Base-by-base conservation (phyloP, 2,329 filamentous ascomycete genomes). In the Curvularia sp. region DNA sequence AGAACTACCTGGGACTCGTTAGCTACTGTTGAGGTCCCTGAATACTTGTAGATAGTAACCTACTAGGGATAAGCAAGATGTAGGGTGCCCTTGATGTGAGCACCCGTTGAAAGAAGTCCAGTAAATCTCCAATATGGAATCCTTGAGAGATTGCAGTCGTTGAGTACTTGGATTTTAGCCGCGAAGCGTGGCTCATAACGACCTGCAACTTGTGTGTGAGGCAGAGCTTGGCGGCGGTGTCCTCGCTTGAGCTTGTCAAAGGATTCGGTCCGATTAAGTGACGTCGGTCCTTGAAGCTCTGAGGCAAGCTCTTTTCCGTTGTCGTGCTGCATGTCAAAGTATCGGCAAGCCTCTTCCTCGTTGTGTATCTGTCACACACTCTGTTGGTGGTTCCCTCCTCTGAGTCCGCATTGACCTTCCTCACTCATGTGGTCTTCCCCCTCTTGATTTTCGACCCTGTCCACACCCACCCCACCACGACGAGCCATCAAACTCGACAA, bases 191-290 rank as follows among this genome's bases (percentile, higher is more conserved):
- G 43, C 33, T 39, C 41, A 26, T 39, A 18, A 31, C 49, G 15
- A 12, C 24, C 10, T 47, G 1, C 30, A 33, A 35, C 35, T 30
- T 20, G 7, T 30, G 28, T 7, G 7, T 30, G 12, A 22, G 35
- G 5, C 42, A 13, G 18, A 24, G 31, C 31, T 51, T 41, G 46
- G 52, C 46, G 47, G 24, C 18, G 31, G 33, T 44, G 42, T 49
- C 33, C 9, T 58, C 55, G 55, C 39, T 44, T 49, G n/a, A 3
- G 43, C 8, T 2, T 35, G 35, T 3, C 50, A 30, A 55, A 55
- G 5, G 12, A 55, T 49, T 55, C 55, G 55, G 55, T 24, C 55
- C 55, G 55, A 58, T 12, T 39, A 3, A 35, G 22, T 55, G 55
- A 58, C 55, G 55, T 55, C 42, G 30, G 1, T 7, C 31, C 42